Base-by-base conservation (phyloP, 495 filamentous ascomycete genomes). In the Cryomyces antarcticus region DNA sequence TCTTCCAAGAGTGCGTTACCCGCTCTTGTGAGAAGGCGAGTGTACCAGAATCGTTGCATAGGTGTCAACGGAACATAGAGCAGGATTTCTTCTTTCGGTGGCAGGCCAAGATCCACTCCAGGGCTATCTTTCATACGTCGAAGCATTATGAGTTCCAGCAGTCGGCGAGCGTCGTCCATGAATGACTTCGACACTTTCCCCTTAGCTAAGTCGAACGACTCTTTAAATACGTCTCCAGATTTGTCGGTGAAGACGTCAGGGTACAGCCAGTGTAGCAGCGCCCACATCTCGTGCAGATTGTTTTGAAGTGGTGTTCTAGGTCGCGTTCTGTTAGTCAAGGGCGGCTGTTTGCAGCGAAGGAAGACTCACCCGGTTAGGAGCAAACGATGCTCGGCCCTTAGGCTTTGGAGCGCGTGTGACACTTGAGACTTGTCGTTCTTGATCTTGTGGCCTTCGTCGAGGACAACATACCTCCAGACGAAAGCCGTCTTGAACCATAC, bases 31-130 rank as follows among this genome's bases (percentile, higher is more conserved):
- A 81, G 56, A 13, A 78, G 59, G 5, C 70, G 61, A 30, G 61
- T 62, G 39, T 81, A 81, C 69, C 72, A 78, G 27, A 69, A 70
- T 5, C 64, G 52, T 48, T 81, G 76, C 60, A 77, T 67, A 0
- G 72, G 70, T 0, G 71, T 69, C 2, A 80, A 56, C 0, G 75
- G 75, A 0, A 77, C 67, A 30, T 69, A 76, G 5, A 81, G 55
- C 6, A 71, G 55, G 0, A 76, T 61, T 41, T 79, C 75, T 27
- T 63, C 68, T 47, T 78, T 80, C 5, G 61, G 58, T 1, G 73
- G 77, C 7, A 81, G 60, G 28, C 66, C 63, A 7, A 80, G 56
- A 24, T 73, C 65, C 1, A 78, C 66, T 2, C 65, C 69, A 1
- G 67, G 63, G 28, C 69, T 72, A n/a, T 66, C 62, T 52, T 80